Evolutionary conservation across 1,284 basidiomycete genomes (phyloP).

Genomic region (Ceratobasidium sp.): DNA sequence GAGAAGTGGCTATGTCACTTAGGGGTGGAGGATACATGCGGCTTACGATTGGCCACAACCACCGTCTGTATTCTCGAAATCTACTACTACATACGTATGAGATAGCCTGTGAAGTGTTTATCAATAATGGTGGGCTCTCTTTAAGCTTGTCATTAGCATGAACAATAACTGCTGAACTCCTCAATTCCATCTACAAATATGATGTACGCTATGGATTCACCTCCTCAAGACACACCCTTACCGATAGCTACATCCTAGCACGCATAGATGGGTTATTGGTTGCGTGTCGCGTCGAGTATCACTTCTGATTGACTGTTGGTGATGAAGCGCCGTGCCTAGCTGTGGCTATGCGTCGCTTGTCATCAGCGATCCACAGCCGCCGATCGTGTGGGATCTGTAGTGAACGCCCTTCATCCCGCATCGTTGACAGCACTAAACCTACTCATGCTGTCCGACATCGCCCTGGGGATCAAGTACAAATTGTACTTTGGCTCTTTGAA

Average conservation of each 20-base stretch:
- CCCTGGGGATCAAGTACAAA: not conserved
- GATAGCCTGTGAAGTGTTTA: too few relatives aligned
- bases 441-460: not conserved
- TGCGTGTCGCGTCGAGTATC: not conserved
- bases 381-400: constrained; percentile 53
- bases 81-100: too few relatives aligned
- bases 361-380: constrained; percentile 48
- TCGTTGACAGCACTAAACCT: not conserved
- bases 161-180: not conserved
- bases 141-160: too few relatives aligned
- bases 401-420: constrained; percentile 45
- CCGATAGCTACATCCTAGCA: not conserved
- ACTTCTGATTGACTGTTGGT: constrained; percentile 21
- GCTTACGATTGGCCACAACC: not conserved
- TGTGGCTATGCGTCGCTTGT: constrained; percentile 48
- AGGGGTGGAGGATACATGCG: too few relatives aligned
- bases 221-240: not conserved
- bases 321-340: constrained; percentile 42
- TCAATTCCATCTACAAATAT: not conserved
- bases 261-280: not conserved
- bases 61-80: not conserved
- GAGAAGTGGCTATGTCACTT: not conserved
- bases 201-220: constrained; percentile 4
- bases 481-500: not conserved
- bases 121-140: too few relatives aligned